Evolutionary conservation across 2,329 filamentous ascomycete species (phyloP).

Genomic region (Paraphoma chrysanthemicola): DNA sequence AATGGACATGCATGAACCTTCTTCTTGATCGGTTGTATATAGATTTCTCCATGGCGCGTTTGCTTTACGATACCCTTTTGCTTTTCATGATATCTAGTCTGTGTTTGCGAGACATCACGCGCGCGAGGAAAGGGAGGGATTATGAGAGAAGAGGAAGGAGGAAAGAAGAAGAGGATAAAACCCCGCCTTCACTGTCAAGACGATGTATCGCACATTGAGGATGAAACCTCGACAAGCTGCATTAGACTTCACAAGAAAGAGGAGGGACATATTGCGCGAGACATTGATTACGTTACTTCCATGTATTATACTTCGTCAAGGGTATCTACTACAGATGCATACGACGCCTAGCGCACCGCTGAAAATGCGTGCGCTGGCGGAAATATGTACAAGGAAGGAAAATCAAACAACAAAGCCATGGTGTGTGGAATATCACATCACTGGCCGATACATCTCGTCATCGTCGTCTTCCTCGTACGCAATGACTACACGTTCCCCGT

Average conservation of each 20-base stretch:
- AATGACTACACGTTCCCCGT: constrained; percentile 28
- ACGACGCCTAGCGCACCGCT: constrained; percentile 15
- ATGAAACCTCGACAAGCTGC: constrained; percentile 9
- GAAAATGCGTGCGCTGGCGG: constrained; percentile 17
- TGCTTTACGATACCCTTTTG: constrained; percentile 18
- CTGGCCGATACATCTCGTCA: constrained; percentile 41
- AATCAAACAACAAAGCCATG: constrained; percentile 4
- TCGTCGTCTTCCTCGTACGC: constrained; percentile 40
- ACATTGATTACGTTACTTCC: background rate
- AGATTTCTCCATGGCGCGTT: constrained; percentile 6
- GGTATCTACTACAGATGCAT: constrained; percentile 14
- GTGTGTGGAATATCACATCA: constrained; percentile 35
- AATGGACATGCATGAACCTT: background rate
- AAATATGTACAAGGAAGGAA: constrained; percentile 8
- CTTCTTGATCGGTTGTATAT: constrained; percentile 14
- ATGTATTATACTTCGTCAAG: constrained; percentile 17
- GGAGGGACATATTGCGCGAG: background rate
- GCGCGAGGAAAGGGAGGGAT: background rate
- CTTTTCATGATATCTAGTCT: constrained; percentile 3
- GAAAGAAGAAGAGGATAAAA: constrained; percentile 12
- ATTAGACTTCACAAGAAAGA: constrained; percentile 1
- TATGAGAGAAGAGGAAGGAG: background rate
- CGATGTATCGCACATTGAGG: background rate
- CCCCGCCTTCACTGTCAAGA: background rate
- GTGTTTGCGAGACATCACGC: background rate